These are phyloP conservation scores for Ogataea angusta DNA, from an alignment of 805 yeast genomes.

Conservation along the genomic window DNA sequence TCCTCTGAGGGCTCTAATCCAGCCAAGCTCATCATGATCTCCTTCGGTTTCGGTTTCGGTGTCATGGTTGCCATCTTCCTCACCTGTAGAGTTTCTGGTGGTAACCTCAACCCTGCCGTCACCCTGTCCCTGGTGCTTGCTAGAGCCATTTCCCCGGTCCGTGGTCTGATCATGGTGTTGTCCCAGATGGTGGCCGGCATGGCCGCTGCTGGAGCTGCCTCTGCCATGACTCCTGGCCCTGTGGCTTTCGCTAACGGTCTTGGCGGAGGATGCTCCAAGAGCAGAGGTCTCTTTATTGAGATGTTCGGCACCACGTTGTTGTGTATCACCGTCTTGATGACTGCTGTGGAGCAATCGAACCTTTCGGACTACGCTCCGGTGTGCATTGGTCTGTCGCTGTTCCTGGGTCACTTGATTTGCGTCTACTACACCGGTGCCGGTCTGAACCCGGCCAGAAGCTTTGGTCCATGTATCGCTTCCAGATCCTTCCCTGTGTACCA, in stretches of 20 bases:
- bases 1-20: constrained; percentile 44
- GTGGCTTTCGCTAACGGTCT: constrained; percentile 67
- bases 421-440: constrained; percentile 90
- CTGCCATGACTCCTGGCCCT: constrained; percentile 80
- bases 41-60: constrained; percentile 84
- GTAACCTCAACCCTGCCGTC: constrained; percentile 88
- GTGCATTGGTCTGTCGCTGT: constrained; percentile 77
- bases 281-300: constrained; percentile 79
- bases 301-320: constrained; percentile 74
- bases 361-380: constrained; percentile 79
- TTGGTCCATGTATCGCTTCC: constrained; percentile 79
- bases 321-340: constrained; percentile 72
- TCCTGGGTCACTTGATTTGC: constrained; percentile 76
- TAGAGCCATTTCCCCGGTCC: constrained; percentile 67
- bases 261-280: constrained; percentile 67
- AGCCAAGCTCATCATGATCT: constrained; percentile 68
- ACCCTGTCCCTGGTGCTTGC: constrained; percentile 70
- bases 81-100: constrained; percentile 78
- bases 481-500: constrained; percentile 73
- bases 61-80: constrained; percentile 70
- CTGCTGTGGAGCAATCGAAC: constrained; percentile 79
- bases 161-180: constrained; percentile 62
- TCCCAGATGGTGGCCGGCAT: constrained; percentile 81
- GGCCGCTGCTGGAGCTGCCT: constrained; percentile 89
- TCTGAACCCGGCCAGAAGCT: constrained; percentile 84